A percentile compares a stretch with the other conserved stretches of the same genome.
Evolutionary conservation across 73 alveolate species (phyloP).

Genomic region (Paramecium sonneborni): DNA sequence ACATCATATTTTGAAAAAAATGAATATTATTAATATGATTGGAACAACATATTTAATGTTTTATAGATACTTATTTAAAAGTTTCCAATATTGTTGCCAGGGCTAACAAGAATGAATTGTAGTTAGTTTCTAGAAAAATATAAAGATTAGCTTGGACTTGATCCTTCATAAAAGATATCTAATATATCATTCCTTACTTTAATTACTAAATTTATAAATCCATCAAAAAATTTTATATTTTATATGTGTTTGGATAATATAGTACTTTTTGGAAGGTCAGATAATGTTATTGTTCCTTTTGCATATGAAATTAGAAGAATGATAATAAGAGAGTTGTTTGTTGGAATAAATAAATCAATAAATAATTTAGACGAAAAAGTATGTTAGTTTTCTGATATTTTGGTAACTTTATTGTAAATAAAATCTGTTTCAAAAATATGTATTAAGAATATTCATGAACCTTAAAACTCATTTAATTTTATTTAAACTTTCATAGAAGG

Average conservation of each 20-base stretch:
- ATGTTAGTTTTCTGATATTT: not conserved
- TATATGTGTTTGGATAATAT: not conserved
- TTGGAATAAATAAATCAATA: not conserved
- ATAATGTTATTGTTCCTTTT: not conserved
- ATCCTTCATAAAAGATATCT: not conserved
- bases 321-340: not conserved
- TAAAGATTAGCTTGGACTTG: not conserved
- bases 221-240: not conserved
- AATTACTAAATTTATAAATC: not conserved
- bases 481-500: not conserved
- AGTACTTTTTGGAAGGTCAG: not conserved
- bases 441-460: not conserved
- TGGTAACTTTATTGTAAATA: not conserved
- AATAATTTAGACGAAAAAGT: not conserved
- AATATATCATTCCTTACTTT: not conserved
- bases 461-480: not conserved
- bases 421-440: not conserved
- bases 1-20: not conserved
- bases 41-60: not conserved
- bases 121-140: not conserved
- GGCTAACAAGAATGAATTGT: not conserved
- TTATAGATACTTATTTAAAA: not conserved
- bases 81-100: not conserved
- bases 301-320: not conserved
- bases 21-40: not conserved